Percentiles rank a stretch among this genome's conserved stretches.
phyloP scores from a whole-genome alignment of 1,284 basidiomycete species.

The Sphaerobolus stellatus region DNA sequence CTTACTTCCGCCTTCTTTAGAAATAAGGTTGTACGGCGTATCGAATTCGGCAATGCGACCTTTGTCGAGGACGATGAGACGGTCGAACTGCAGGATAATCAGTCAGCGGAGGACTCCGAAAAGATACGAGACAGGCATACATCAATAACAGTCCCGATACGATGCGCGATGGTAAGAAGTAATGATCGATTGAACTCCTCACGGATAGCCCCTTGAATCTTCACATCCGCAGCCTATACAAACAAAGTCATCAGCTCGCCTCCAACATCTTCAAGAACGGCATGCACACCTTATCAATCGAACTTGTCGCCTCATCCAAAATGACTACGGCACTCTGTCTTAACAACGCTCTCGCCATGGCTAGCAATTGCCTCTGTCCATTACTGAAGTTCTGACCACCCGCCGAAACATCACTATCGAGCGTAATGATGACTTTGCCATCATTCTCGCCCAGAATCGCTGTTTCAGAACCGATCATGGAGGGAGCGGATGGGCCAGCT shows the following conservation, averaged over 20 bases:
- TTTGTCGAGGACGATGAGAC: constrained; percentile 78
- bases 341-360: constrained; percentile 76
- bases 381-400: constrained; percentile 83
- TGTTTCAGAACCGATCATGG: constrained; percentile 26
- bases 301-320: constrained; percentile 81
- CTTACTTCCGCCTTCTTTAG: constrained; percentile 17
- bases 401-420: constrained; percentile 73
- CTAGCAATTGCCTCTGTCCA: constrained; percentile 81
- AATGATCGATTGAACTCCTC: constrained; percentile 71
- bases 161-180: constrained; percentile 66
- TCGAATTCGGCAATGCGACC: constrained; percentile 47
- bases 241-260: constrained; percentile 20
- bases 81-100: constrained; percentile 55
- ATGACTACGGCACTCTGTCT: constrained; percentile 76
- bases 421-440: constrained; percentile 53
- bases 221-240: constrained; percentile 69
- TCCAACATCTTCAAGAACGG: constrained; percentile 15
- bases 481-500: too few species aligned
- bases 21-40: constrained; percentile 26
- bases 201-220: constrained; percentile 80
- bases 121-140: constrained; percentile 1
- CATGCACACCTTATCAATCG: constrained; percentile 47
- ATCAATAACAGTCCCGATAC: constrained; percentile 69
- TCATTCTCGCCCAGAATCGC: constrained; percentile 39
- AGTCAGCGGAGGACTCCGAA: constrained; percentile 18